Evolutionary conservation across 805 yeast species (phyloP).

Genomic region (Komagataella ulmi): DNA sequence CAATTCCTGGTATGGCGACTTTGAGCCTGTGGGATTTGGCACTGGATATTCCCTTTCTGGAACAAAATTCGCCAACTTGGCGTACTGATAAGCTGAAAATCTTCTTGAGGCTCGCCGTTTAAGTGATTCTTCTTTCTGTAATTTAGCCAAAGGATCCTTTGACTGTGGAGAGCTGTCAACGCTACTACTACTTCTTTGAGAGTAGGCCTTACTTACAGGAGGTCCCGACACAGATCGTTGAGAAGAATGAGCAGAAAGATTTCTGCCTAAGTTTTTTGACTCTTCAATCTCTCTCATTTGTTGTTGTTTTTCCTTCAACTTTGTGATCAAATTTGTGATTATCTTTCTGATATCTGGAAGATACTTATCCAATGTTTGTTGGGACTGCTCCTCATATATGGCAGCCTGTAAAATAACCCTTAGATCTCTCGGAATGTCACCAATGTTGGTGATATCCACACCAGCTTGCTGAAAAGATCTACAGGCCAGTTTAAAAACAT

Average conservation of each 20-base stretch:
- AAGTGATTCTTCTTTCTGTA: slow-evolving; percentile 72
- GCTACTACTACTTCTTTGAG: slow-evolving; percentile 2
- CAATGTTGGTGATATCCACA: slow-evolving; percentile 68
- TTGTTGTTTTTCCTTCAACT: slow-evolving; percentile 68
- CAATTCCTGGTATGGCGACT: not conserved
- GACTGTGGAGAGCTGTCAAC: not conserved
- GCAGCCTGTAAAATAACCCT: slow-evolving; percentile 79
- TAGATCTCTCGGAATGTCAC: slow-evolving; percentile 80
- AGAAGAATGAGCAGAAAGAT: not conserved
- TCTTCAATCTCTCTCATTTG: slow-evolving; percentile 15
- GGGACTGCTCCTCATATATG: slow-evolving; percentile 72
- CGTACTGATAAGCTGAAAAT: slow-evolving; percentile 86
- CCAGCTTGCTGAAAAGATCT: slow-evolving; percentile 71
- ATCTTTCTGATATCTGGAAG: slow-evolving; percentile 79
- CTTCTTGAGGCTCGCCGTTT: slow-evolving; percentile 90
- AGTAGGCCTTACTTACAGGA: slow-evolving; percentile 3
- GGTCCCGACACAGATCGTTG: slow-evolving; percentile 16
- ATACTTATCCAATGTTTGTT: slow-evolving; percentile 64
- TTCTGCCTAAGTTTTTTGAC: not conserved
- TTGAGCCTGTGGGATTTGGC: slow-evolving; percentile 5
- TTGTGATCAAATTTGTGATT: slow-evolving; percentile 67
- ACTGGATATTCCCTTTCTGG: slow-evolving; percentile 16
- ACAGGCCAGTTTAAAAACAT: slow-evolving; percentile 80
- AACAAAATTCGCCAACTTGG: slow-evolving; percentile 44
- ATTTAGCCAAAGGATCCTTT: slow-evolving; percentile 55